These are phyloP conservation scores for Hygrophila difformis DNA, from an alignment of 257 asterid species.

Conservation along the genomic window DNA sequence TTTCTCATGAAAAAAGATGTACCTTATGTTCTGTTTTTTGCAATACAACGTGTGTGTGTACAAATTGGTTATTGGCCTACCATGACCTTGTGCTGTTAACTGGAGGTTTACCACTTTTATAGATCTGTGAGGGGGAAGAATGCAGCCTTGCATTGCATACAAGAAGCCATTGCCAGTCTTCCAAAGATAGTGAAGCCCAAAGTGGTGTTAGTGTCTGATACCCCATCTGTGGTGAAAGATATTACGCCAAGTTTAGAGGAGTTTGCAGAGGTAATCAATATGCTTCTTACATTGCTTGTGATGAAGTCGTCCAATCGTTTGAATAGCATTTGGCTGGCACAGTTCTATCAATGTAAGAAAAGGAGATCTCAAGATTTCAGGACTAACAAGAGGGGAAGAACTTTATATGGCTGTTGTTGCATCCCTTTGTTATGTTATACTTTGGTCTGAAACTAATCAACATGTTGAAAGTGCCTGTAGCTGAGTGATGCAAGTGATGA, in stretches of 20 bases:
- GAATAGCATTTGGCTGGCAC: not conserved
- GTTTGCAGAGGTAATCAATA: constrained; percentile 55
- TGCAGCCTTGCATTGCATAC: constrained; percentile 63
- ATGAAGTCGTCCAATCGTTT: not conserved
- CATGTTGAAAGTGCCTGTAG: not conserved
- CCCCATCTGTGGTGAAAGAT: constrained; percentile 60
- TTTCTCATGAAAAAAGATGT: no score
- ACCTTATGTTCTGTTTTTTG: no score
- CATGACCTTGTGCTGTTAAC: constrained; percentile 3
- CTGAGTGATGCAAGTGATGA: constrained; percentile 1
- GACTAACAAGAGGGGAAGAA: not conserved
- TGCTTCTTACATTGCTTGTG: constrained; percentile 6
- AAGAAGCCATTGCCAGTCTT: constrained; percentile 32
- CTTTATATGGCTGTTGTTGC: not conserved
- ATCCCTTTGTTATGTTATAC: not conserved
- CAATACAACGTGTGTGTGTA: no score
- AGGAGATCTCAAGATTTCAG: not conserved
- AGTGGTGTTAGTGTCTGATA: constrained; percentile 77
- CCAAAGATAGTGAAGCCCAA: constrained; percentile 45
- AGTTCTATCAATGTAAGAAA: not conserved
- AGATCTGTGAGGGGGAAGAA: constrained; percentile 76
- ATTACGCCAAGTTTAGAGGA: constrained; percentile 44
- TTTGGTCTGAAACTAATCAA: no score
- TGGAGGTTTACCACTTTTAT: constrained; percentile 13
- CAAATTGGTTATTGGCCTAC: not conserved